These are phyloP conservation scores for Podaxis carcinomalis DNA, from an alignment of 768 basidiomycete genomes.

Conservation along the genomic window DNA sequence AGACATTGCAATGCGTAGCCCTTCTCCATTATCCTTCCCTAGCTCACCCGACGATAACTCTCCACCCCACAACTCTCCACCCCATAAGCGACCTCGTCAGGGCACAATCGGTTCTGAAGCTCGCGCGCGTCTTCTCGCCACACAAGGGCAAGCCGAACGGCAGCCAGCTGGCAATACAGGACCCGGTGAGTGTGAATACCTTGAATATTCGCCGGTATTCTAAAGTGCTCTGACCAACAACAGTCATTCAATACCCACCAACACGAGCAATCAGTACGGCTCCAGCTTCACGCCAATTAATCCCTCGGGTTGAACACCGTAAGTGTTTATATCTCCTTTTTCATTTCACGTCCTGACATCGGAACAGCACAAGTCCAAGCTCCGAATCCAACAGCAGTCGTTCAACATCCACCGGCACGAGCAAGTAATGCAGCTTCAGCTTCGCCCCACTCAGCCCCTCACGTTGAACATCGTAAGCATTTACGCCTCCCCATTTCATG, in stretches of 20 bases:
- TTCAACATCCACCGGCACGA: neutral
- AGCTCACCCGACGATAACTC: neutral
- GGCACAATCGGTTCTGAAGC: neutral
- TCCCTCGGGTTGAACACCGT: no score
- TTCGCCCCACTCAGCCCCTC: neutral
- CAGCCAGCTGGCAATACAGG: no score
- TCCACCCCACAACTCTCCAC: no score
- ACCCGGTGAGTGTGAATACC: no score
- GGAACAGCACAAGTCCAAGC: no score
- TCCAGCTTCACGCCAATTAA: no score
- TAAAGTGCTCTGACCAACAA: no score
- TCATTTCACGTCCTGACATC: no score
- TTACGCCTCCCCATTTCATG: neutral
- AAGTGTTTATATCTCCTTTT: no score
- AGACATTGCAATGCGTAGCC: neutral
- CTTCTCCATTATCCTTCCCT: neutral
- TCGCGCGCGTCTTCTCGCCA: neutral
- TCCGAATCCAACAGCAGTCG: neutral
- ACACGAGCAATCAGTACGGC: no score
- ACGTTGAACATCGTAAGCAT: neutral
- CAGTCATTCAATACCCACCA: neutral
- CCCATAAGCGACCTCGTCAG: neutral
- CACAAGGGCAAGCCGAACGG: neutral
- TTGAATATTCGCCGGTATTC: no score
- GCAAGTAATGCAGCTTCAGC: no score